Evolutionary conservation across 176 grass and related monocot species (phyloP).

Genomic region (Musa schizocarpa): DNA sequence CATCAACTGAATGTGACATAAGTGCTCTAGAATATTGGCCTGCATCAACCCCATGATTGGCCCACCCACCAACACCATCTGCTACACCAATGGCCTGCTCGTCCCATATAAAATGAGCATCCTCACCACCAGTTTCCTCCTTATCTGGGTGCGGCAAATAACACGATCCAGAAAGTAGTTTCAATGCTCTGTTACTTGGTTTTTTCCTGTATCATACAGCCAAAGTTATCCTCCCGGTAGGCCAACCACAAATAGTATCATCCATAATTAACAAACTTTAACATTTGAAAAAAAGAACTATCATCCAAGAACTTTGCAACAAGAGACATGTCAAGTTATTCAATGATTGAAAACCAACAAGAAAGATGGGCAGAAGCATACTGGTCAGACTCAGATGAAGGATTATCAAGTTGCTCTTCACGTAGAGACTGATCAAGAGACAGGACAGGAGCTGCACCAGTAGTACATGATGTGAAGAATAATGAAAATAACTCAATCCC

Average conservation of each 20-base stretch:
- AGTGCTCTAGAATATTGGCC: slow-evolving; percentile 79
- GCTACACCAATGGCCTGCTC: slow-evolving; percentile 71
- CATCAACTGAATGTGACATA: slow-evolving; percentile 62
- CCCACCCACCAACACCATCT: slow-evolving; percentile 92
- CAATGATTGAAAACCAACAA: background rate
- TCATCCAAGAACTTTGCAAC: background rate
- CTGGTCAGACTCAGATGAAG: slow-evolving; percentile 58
- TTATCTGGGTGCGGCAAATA: slow-evolving; percentile 85
- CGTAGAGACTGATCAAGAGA: slow-evolving; percentile 43
- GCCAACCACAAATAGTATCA: no score
- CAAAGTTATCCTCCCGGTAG: no score
- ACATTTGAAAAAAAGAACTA: no score
- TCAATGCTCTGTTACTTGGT: slow-evolving; percentile 27
- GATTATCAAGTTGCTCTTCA: slow-evolving; percentile 46
- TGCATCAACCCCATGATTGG: slow-evolving; percentile 65
- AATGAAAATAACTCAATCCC: slow-evolving; percentile 35
- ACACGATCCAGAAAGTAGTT: slow-evolving; percentile 71
- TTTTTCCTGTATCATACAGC: no score
- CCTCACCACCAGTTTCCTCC: slow-evolving; percentile 79
- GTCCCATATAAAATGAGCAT: slow-evolving; percentile 88
- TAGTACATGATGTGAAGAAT: slow-evolving; percentile 43
- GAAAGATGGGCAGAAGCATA: slow-evolving; percentile 30
- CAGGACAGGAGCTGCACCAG: slow-evolving; percentile 49
- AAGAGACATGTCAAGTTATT: background rate
- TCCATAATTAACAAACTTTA: no score